Evolutionary conservation across 2,329 filamentous ascomycete species (phyloP).

Genomic region (Ilyonectria mors-panacis): DNA sequence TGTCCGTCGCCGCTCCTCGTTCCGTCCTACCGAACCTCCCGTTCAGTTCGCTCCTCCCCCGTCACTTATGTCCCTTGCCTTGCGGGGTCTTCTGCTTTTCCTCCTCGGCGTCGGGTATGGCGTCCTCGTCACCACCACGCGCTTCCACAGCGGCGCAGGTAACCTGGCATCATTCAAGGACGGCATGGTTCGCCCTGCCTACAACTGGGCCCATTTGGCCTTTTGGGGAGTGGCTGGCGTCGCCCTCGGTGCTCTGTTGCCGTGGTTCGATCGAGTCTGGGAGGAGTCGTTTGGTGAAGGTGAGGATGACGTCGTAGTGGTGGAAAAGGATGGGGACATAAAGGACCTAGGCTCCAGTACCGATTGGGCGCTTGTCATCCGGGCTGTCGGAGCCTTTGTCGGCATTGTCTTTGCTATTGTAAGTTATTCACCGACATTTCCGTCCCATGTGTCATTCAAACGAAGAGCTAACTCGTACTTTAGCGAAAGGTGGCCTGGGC

Average conservation of each 20-base stretch:
- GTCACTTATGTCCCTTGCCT: slow-evolving; percentile 63
- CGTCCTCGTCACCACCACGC: slow-evolving; percentile 77
- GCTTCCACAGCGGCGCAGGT: slow-evolving; percentile 78
- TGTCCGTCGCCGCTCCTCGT: slow-evolving; percentile 54
- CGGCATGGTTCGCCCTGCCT: slow-evolving; percentile 58
- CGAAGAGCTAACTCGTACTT: slow-evolving; percentile 33
- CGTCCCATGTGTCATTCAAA: slow-evolving; percentile 1
- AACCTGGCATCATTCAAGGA: slow-evolving; percentile 73
- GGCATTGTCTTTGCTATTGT: slow-evolving; percentile 82
- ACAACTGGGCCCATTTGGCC: slow-evolving; percentile 77
- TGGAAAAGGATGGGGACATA: slow-evolving; percentile 46
- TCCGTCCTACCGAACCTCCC: slow-evolving; percentile 46
- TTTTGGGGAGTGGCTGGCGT: slow-evolving; percentile 90
- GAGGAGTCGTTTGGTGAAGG: slow-evolving; percentile 65
- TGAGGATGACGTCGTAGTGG: slow-evolving; percentile 49
- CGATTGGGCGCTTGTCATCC: slow-evolving; percentile 80
- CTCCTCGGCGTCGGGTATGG: slow-evolving; percentile 87
- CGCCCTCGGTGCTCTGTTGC: slow-evolving; percentile 82
- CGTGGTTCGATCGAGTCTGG: slow-evolving; percentile 87
- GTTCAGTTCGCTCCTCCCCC: slow-evolving; percentile 48
- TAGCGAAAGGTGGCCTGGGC: slow-evolving; percentile 93
- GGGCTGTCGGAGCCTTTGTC: slow-evolving; percentile 73
- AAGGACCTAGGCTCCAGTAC: slow-evolving; percentile 62
- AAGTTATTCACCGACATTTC: slow-evolving; percentile 56
- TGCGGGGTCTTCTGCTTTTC: slow-evolving; percentile 79